Evolutionary conservation across 1,139 yeast species (phyloP).

Genomic region (Debaryomyces sp.): DNA sequence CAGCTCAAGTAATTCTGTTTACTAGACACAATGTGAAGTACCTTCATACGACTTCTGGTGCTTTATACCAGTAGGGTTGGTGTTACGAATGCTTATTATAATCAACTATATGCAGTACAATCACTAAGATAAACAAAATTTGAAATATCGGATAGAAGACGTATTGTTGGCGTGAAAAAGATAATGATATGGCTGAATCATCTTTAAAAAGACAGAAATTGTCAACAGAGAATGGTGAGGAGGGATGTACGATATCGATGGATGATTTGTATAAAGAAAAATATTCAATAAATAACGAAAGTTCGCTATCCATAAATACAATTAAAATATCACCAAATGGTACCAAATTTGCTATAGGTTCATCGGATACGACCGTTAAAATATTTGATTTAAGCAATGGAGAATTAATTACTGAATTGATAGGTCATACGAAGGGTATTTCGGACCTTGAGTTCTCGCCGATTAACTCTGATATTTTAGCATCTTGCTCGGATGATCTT

Average conservation of each 20-base stretch:
- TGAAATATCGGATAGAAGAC: neutral
- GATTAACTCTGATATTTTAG: constrained; percentile 65
- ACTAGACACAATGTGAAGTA: too few relatives aligned
- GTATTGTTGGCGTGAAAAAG: neutral
- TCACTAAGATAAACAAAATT: neutral
- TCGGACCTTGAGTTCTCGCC: constrained; percentile 79
- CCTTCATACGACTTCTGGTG: too few relatives aligned
- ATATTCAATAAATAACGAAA: constrained; percentile 4
- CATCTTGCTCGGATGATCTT: constrained; percentile 86
- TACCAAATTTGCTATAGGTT: constrained; percentile 57
- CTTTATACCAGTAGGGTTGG: too few relatives aligned
- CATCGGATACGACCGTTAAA: constrained; percentile 33
- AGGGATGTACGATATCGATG: neutral
- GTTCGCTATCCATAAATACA: constrained; percentile 31
- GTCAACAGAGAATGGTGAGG: neutral
- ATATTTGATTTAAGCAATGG: constrained; percentile 25
- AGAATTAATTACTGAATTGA: constrained; percentile 34
- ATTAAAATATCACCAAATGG: constrained; percentile 73
- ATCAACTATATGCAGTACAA: neutral
- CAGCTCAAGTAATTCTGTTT: too few relatives aligned
- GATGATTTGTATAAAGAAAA: constrained; percentile 9
- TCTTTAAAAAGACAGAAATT: constrained; percentile 9
- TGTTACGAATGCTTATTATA: too few relatives aligned
- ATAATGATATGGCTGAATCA: constrained; percentile 10
- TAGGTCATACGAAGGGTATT: constrained; percentile 70